These are phyloP conservation scores for Clonostachys byssicola DNA, from an alignment of 2,329 filamentous ascomycete species.

Conservation along the genomic window DNA sequence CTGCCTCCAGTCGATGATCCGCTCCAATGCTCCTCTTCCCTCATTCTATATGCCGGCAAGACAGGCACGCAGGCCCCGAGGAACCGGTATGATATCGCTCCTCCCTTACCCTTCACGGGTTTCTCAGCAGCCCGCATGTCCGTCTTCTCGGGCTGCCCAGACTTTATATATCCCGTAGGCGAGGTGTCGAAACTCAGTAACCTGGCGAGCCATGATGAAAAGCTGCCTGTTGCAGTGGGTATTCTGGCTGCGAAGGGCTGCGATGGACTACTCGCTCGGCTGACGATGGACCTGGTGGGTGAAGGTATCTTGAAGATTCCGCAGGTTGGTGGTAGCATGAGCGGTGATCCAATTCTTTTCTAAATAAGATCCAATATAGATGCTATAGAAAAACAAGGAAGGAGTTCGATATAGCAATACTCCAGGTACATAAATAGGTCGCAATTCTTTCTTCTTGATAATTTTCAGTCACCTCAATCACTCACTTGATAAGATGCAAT, in stretches of 20 bases:
- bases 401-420: no score
- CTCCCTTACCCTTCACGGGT: slow-evolving; percentile 35
- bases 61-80: slow-evolving; percentile 10
- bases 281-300: slow-evolving; percentile 45
- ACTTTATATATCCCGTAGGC: slow-evolving; percentile 35
- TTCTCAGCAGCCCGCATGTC: slow-evolving; percentile 31
- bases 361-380: not conserved
- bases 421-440: no score
- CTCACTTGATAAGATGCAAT: no score
- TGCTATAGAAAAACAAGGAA: no score
- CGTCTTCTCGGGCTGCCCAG: slow-evolving; percentile 28
- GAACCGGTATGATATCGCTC: slow-evolving; percentile 28
- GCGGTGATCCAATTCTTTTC: not conserved
- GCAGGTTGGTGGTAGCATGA: slow-evolving; percentile 20
- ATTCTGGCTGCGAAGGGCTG: slow-evolving; percentile 56
- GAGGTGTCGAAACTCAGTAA: slow-evolving; percentile 22
- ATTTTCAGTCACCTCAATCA: no score
- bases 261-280: slow-evolving; percentile 51
- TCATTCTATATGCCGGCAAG: slow-evolving; percentile 40
- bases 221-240: slow-evolving; percentile 52
- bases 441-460: no score
- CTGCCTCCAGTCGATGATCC: slow-evolving; percentile 29
- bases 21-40: slow-evolving; percentile 34
- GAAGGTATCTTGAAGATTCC: slow-evolving; percentile 42
- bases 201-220: slow-evolving; percentile 40